phyloP scores from a whole-genome alignment of 768 basidiomycete genomes.

The Tricholoma hemisulphureum region DNA sequence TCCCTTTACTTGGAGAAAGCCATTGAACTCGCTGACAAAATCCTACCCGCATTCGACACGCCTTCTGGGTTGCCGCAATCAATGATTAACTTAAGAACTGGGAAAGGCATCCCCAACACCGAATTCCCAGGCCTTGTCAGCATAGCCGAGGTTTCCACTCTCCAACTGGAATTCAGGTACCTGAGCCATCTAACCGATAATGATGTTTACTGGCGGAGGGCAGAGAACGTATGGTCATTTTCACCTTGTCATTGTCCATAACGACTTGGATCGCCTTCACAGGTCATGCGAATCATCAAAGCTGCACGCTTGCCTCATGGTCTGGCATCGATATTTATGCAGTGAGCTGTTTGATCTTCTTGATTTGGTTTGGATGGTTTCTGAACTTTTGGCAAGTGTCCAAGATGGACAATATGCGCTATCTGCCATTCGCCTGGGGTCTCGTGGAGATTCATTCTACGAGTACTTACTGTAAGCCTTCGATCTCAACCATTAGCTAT shows the following conservation, averaged over 20 bases:
- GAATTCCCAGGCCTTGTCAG: constrained; percentile 65
- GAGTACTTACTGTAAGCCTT: constrained; percentile 74
- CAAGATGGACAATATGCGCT: constrained; percentile 46
- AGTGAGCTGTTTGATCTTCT: constrained; percentile 38
- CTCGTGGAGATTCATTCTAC: constrained; percentile 91
- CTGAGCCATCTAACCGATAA: constrained; percentile 78
- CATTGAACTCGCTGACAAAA: constrained; percentile 79
- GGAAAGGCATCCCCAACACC: constrained; percentile 56
- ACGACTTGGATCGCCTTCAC: neutral
- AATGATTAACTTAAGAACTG: constrained; percentile 66
- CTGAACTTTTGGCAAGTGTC: constrained; percentile 24
- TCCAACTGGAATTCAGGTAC: constrained; percentile 91
- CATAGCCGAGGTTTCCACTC: constrained; percentile 83
- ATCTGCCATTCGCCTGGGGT: constrained; percentile 84
- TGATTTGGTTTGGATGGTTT: neutral
- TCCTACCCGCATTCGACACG: constrained; percentile 81
- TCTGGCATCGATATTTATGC: constrained; percentile 81
- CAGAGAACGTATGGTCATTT: constrained; percentile 56
- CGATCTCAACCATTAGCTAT: neutral
- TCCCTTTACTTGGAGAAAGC: constrained; percentile 73
- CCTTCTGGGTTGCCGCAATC: constrained; percentile 80
- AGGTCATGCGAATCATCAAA: constrained; percentile 71
- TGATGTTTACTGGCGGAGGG: constrained; percentile 77
- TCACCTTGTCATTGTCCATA: neutral
- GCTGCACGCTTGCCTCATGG: constrained; percentile 62